Conservation (phyloP, 2,329 filamentous ascomycete genomes). For the Ophiosphaerella herpotricha region DNA sequence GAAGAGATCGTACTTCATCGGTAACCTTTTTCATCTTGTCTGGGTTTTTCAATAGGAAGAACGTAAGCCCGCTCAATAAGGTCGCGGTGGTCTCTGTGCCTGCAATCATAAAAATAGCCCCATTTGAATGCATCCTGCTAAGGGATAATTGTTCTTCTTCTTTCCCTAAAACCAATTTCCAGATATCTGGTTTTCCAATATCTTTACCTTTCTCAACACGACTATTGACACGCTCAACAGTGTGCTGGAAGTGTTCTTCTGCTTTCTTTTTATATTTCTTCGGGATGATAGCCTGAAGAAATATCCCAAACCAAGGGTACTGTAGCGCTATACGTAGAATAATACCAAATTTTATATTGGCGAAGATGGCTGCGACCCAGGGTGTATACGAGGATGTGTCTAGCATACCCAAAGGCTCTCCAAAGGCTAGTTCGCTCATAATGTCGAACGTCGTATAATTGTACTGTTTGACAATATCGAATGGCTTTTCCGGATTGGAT, state of each 20-base stretch:
- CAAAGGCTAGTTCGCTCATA: constrained; percentile 56
- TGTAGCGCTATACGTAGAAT: neutral
- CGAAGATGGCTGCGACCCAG: constrained; percentile 29
- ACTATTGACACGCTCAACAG: neutral
- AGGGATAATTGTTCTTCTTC: constrained; percentile 6
- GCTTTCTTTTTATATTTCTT: neutral
- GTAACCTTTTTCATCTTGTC: constrained; percentile 9
- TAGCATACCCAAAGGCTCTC: constrained; percentile 45
- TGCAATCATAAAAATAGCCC: constrained; percentile 25
- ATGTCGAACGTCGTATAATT: constrained; percentile 23
- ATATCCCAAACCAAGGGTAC: neutral
- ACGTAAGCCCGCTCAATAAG: constrained; percentile 41
- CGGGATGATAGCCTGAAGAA: neutral
- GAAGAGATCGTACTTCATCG: constrained; percentile 12
- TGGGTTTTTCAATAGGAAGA: constrained; percentile 24
- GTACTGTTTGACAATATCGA: constrained; percentile 6
- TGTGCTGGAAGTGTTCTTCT: neutral
- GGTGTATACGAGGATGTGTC: constrained; percentile 20
- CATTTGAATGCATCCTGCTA: constrained; percentile 35
- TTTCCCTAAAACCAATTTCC: constrained; percentile 30
- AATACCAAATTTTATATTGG: neutral
- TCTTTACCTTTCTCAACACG: neutral
- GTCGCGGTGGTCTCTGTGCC: constrained; percentile 32
- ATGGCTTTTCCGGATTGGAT: neutral
- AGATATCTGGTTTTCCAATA: constrained; percentile 34